Conservation (phyloP, 2,329 filamentous ascomycete genomes). For the Penicillium capsulatum region DNA sequence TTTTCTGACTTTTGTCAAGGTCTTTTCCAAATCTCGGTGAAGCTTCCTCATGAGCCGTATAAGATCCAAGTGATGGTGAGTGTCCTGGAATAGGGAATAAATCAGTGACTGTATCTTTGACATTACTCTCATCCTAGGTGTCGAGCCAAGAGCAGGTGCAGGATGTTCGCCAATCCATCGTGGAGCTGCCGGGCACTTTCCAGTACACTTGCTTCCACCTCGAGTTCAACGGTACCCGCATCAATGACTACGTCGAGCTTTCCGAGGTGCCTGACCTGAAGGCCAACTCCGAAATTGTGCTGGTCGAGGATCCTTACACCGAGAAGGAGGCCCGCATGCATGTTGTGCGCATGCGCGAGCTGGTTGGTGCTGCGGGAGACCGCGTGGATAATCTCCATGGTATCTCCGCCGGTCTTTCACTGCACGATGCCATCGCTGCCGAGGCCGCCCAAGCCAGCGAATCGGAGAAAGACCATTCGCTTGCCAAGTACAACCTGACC, state of each 20-base stretch:
- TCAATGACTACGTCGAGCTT: constrained; percentile 93
- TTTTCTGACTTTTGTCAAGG: constrained; percentile 32
- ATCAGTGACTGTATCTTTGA: too few species aligned
- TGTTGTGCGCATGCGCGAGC: constrained; percentile 80
- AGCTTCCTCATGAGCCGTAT: constrained; percentile 72
- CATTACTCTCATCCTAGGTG: too few species aligned
- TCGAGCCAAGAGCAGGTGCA: constrained; percentile 94
- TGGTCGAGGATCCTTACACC: constrained; percentile 94
- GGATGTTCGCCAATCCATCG: constrained; percentile 92
- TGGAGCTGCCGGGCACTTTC: constrained; percentile 87
- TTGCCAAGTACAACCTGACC: constrained; percentile 73
- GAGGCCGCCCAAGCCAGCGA: constrained; percentile 43
- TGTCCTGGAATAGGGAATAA: constrained; percentile 16
- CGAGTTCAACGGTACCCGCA: constrained; percentile 78
- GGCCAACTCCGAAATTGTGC: constrained; percentile 68
- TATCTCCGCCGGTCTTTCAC: constrained; percentile 74
- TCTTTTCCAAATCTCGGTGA: constrained; percentile 69
- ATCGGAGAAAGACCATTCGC: constrained; percentile 49
- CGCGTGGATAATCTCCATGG: constrained; percentile 83
- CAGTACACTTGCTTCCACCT: constrained; percentile 99
- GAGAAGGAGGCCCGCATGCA: constrained; percentile 98
- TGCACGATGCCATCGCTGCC: constrained; percentile 71
- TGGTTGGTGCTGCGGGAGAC: constrained; percentile 87
- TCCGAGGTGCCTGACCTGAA: constrained; percentile 80
- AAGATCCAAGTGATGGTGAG: constrained; percentile 82